A percentile compares a stretch with the other conserved stretches of the same genome.
phyloP scores from a whole-genome alignment of 768 basidiomycete species.

The Lactarius hengduanensis region DNA sequence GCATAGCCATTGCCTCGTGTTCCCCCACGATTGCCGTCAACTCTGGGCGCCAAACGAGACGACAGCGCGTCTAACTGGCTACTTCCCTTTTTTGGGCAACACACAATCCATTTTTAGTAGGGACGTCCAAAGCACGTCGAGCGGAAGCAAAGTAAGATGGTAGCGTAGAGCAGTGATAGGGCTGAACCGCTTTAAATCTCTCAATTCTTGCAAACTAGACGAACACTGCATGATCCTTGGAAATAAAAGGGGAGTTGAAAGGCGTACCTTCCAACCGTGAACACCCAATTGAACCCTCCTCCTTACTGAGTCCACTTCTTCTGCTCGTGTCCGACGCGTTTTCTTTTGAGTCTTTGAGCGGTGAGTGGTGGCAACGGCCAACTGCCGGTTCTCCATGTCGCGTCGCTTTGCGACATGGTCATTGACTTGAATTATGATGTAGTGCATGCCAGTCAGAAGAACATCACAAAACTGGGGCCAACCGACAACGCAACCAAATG shows the following conservation, averaged over 20 bases:
- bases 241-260: constrained; percentile 9
- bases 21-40: neutral
- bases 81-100: constrained; percentile 9
- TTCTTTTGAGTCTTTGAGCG: neutral
- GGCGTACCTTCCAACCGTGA: constrained; percentile 5
- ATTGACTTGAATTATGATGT: constrained; percentile 2
- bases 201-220: neutral
- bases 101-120: neutral
- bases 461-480: neutral
- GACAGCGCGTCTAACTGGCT: neutral
- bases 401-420: neutral
- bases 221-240: constrained; percentile 2
- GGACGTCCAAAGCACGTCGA: neutral
- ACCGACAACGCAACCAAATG: neutral
- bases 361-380: constrained; percentile 3
- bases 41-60: neutral
- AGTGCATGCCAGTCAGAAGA: constrained; percentile 13
- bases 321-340: neutral
- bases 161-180: neutral
- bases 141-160: neutral
- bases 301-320: neutral
- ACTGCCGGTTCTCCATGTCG: neutral
- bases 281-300: neutral
- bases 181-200: constrained; percentile 1
- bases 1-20: constrained; percentile 18